Conservation (phyloP, 1,284 basidiomycete species). For the Meripilus lineatus region DNA sequence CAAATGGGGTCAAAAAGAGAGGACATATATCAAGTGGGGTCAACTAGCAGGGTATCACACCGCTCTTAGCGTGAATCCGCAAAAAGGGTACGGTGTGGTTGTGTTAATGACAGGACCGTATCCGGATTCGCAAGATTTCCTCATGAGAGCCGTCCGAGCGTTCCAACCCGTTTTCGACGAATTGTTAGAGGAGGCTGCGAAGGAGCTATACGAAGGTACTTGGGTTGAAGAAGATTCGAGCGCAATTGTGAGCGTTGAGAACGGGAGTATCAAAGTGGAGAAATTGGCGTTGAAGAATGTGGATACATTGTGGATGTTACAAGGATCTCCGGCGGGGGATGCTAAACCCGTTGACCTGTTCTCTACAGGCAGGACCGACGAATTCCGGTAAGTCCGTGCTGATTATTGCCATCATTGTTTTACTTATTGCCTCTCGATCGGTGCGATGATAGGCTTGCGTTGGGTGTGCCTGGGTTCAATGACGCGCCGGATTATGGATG, state of each 20-base stretch:
- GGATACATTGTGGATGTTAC: conserved; percentile 30
- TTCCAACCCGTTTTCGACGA: conserved; percentile 38
- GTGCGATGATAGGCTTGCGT: neutral
- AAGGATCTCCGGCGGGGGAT: too few relatives aligned
- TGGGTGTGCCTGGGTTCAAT: neutral
- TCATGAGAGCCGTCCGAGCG: conserved; percentile 32
- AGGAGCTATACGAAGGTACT: conserved; percentile 29
- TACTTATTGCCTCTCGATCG: neutral
- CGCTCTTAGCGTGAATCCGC: conserved; percentile 39
- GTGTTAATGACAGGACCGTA: conserved; percentile 40
- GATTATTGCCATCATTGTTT: neutral
- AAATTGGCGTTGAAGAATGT: conserved; percentile 28
- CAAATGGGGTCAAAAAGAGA: conserved; percentile 32
- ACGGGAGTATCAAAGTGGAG: conserved; percentile 32
- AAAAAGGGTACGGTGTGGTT: conserved; percentile 42
- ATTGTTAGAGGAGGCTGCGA: conserved; percentile 26
- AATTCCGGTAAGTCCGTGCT: conserved; percentile 31
- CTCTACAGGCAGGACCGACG: conserved; percentile 32
- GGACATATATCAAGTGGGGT: conserved; percentile 36
- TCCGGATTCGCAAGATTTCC: conserved; percentile 31
- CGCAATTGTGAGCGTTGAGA: conserved; percentile 27
- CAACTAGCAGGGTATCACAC: conserved; percentile 41
- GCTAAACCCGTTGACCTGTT: conserved; percentile 28
- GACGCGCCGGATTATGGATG: neutral
- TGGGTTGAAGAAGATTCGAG: conserved; percentile 25